Evolutionary conservation across 2,329 filamentous ascomycete species (phyloP).

Genomic region (Botryotinia convoluta): DNA sequence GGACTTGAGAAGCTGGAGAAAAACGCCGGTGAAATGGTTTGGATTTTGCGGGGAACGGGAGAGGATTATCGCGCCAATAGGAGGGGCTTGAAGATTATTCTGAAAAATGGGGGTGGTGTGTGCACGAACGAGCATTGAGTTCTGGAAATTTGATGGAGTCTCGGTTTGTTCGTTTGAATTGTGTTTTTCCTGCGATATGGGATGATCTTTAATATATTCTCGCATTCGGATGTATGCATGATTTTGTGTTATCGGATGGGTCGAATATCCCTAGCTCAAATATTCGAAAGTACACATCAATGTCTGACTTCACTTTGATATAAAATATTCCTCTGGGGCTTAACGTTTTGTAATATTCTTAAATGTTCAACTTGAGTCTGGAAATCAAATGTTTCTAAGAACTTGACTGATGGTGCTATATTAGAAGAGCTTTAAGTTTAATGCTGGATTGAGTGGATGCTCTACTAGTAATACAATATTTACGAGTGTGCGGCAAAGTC

Average conservation of each 20-base stretch:
- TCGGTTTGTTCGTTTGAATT: background rate
- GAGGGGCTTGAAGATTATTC: background rate
- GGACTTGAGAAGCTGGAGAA: background rate
- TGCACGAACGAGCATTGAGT: background rate
- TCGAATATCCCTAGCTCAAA: background rate
- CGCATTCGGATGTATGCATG: background rate
- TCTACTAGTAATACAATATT: slow-evolving; percentile 1
- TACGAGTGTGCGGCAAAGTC: background rate
- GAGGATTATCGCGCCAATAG: slow-evolving; percentile 24
- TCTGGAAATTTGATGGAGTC: background rate
- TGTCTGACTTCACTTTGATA: background rate
- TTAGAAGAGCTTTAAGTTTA: background rate
- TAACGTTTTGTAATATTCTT: background rate
- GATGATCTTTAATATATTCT: background rate
- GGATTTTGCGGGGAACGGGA: slow-evolving; percentile 21
- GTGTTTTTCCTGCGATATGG: background rate
- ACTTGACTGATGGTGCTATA: too few relatives aligned
- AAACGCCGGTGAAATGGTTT: background rate
- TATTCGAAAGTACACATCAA: background rate
- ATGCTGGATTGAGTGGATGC: background rate
- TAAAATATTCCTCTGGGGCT: background rate
- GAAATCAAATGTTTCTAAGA: background rate
- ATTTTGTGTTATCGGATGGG: background rate
- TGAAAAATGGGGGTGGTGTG: background rate
- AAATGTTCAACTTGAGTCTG: background rate